Base-by-base conservation (phyloP, 2,329 filamentous ascomycete species). In the Sordariomycetes sp. region DNA sequence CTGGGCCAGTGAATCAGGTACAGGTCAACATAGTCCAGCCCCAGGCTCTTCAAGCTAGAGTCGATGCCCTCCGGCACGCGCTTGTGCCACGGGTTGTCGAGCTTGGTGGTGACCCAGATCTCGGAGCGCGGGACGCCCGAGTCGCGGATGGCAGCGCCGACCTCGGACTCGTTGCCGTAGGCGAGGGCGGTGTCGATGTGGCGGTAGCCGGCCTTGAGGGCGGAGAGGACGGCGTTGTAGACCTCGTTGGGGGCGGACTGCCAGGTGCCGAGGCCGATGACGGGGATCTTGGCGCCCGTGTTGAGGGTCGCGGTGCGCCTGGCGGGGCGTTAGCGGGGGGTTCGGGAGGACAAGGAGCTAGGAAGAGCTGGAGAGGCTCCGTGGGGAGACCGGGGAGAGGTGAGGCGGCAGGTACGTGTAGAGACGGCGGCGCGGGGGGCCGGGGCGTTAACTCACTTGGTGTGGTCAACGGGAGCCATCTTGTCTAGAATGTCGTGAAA, bases 81-180 rank as follows among this genome's bases (percentile, higher is more conserved):
- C 72, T 86, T 82, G 73, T 90, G 87, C 79, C 84, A 87, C 55
- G 85, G 79, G 77, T 91, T 90, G 76, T 89, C 82, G 57, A 92
- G 81, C 78, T 94, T 95, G 64, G 87, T 90, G 56, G 89, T 92
- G 59, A 88, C 69, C 78, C 81, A 89, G 67, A 87, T 81, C 64
- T 87, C 72, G 57, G 77, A 73, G 25, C 85, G 78, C n/a, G 83
- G 78, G 1, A 88, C 78, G 34, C 82, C 83, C 2, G 80, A 80
- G 54, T 79, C 79, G 62, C 75, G 76, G 67, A 88, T 85, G 57
- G 83, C 85, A 57, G 76, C 70, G 60, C 85, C 84, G 22, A 88
- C 83, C 65, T 86, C 83, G 55, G 73, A 71, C 69, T 88, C 88
- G 71, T 92, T 94, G 68, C 82, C 84, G 69, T 94, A 94, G 55